A percentile compares a stretch with the other conserved stretches of the same genome.
phyloP scores from a whole-genome alignment of 2,329 filamentous ascomycete species.

The Thermoascus crustaceus region DNA sequence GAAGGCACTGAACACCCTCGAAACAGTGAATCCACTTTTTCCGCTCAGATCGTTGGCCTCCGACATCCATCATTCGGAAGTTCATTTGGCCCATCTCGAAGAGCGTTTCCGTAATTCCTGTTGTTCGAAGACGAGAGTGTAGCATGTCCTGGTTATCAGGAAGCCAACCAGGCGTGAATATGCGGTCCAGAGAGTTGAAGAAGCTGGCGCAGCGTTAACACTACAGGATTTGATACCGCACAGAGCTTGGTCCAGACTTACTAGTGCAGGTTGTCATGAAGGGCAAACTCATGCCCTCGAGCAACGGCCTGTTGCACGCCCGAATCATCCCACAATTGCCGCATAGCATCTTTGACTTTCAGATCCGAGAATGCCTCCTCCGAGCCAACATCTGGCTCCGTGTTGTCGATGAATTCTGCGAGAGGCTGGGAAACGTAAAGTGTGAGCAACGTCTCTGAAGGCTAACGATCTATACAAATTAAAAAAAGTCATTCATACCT shows the following conservation, averaged over 20 bases:
- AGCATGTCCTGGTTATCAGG: conserved; percentile 93
- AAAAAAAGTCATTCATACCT: conserved; percentile 47
- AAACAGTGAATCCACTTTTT: conserved; percentile 99
- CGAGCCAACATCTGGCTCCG: conserved; percentile 67
- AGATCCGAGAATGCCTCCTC: conserved; percentile 67
- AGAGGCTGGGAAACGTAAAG: conserved; percentile 50
- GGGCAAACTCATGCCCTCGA: conserved; percentile 91
- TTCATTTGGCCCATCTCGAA: conserved; percentile 88
- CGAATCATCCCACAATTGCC: conserved; percentile 70
- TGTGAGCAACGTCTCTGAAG: conserved; percentile 6
- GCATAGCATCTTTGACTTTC: conserved; percentile 64
- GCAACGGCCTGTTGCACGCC: conserved; percentile 82
- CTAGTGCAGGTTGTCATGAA: conserved; percentile 95
- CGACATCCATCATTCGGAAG: conserved; percentile 95
- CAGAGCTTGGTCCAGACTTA: conserved; percentile 41
- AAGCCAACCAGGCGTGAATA: conserved; percentile 70
- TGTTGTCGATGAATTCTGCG: conserved; percentile 66
- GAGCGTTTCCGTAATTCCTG: conserved; percentile 89
- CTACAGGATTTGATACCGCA: neutral
- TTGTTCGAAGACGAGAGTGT: conserved; percentile 80
- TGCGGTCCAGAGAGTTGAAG: conserved; percentile 66
- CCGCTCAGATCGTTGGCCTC: conserved; percentile 82
- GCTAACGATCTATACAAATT: neutral
- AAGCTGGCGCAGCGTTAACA: conserved; percentile 51
- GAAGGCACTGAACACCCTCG: conserved; percentile 82